Evolutionary conservation across 441 rosid genomes (phyloP).

Genomic region (Dalechampia spathulata): DNA sequence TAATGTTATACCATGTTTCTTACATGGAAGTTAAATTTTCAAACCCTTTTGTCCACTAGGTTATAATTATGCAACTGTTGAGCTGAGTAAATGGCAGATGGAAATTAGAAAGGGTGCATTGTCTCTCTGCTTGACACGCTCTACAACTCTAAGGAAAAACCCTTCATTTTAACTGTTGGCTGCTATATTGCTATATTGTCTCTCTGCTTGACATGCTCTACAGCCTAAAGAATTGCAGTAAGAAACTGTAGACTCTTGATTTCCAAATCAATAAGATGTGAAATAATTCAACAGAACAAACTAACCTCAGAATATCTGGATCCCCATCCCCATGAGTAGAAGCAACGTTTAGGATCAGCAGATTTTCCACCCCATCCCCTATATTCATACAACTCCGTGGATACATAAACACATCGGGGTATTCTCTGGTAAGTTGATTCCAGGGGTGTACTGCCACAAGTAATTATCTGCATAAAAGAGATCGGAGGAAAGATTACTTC

Average conservation of each 20-base stretch:
- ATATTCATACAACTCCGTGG: slow-evolving; percentile 74
- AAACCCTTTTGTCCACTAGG: neutral
- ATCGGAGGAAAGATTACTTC: neutral
- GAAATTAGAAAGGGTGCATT: neutral
- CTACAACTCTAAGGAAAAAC: too few species aligned
- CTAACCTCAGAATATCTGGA: slow-evolving; percentile 73
- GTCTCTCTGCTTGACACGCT: neutral
- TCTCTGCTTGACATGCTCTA: neutral
- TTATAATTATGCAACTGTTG: neutral
- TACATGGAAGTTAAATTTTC: too few species aligned
- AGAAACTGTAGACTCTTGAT: neutral
- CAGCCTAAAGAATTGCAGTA: neutral
- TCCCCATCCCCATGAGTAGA: slow-evolving; percentile 97
- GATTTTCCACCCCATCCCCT: slow-evolving; percentile 72
- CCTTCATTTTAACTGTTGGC: too few species aligned
- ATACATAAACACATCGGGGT: slow-evolving; percentile 75
- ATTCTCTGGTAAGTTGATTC: slow-evolving; percentile 78
- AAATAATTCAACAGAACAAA: slow-evolving; percentile 11
- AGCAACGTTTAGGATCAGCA: slow-evolving; percentile 60
- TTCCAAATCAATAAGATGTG: neutral
- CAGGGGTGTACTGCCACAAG: slow-evolving; percentile 82
- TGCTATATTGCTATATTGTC: too few species aligned
- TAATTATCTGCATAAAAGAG: slow-evolving; percentile 56
- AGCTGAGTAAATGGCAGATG: neutral
- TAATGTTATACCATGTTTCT: too few species aligned